Base-by-base conservation (phyloP, 2,329 filamentous ascomycete species). In the Cladosporium sp. region DNA sequence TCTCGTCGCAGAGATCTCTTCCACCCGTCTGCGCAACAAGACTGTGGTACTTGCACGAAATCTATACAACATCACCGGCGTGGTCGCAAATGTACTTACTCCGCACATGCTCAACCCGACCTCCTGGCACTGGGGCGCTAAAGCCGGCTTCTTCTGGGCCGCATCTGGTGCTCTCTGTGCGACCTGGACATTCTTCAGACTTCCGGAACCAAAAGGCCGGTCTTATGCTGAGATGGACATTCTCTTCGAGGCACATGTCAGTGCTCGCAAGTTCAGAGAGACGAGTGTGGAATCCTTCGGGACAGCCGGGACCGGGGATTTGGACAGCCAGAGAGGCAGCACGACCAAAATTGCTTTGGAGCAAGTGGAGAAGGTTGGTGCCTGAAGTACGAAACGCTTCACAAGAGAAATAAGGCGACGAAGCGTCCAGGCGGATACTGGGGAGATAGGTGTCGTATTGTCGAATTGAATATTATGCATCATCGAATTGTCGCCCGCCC, bases 191-290 rank as follows among this genome's bases (percentile, higher is more conserved):
- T 83, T 72, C 68, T 82, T 81, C 69, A 72, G 80, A 18, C 69
- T 82, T 1, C 80, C 81, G 0, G 80, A 82, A 70, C 73, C 78
- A 1, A 80, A 79, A 71, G 76, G 74, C 26, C 74, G 79, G 26
- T 79, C 78, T 1, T 80, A 78, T 66, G 78, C 71, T 10, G 79
- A 81, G 69, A 70, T 82, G 33, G 79, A 81, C 69, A 72, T 80
- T 56, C 72, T 82, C 46, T 82, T 82, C 67, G 78, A 80, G 67
- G 72, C 73, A 35, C 67, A 71, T 6, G 72, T 81, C 10, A 68
- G 74, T 11, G 80, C 80, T 11, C 73, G 79, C 26, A 77, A 79
- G 62, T 82, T 73, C 76, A 62, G 60, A 52, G 59, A 46, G 14
- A 70, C 67, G 7, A 64, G 61, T n/a, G 59, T 70, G 31, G 65